These are phyloP conservation scores for Neurospora sp. DNA, from an alignment of 495 filamentous ascomycete species.

Conservation along the genomic window DNA sequence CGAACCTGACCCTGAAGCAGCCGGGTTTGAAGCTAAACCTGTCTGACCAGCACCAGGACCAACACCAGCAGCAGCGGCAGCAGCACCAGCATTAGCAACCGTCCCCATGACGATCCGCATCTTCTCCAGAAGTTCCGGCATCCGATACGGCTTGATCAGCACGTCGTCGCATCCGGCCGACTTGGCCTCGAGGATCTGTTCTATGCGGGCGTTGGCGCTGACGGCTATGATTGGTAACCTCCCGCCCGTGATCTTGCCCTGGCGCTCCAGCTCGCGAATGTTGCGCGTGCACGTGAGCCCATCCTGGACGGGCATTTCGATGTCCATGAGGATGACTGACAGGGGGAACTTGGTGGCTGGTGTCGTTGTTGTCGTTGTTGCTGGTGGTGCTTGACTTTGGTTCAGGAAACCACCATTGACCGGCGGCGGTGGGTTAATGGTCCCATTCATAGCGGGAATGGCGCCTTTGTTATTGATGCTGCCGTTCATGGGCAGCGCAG, in stretches of 20 bases:
- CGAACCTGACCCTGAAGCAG: background rate
- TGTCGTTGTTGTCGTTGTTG: constrained; percentile 10
- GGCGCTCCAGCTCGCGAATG: constrained; percentile 52
- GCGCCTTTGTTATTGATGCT: constrained; percentile 15
- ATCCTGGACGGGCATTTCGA: constrained; percentile 81
- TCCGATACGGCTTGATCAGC: constrained; percentile 36
- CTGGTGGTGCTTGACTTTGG: constrained; percentile 2
- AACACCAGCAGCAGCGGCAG: background rate
- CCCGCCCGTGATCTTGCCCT: constrained; percentile 34
- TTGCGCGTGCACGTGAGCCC: constrained; percentile 56
- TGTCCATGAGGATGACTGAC: constrained; percentile 62
- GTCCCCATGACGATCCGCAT: constrained; percentile 48
- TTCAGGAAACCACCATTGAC: constrained; percentile 1
- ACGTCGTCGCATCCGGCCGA: constrained; percentile 48
- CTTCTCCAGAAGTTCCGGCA: constrained; percentile 35
- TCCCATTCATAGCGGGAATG: background rate
- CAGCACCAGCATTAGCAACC: constrained; percentile 13
- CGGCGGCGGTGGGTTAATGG: background rate
- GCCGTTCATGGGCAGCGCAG: background rate
- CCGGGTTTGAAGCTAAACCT: background rate
- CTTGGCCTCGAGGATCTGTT: constrained; percentile 56
- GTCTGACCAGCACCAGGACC: background rate
- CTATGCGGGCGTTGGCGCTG: constrained; percentile 60
- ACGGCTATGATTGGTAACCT: constrained; percentile 70
- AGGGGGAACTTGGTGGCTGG: constrained; percentile 9